These are phyloP conservation scores for Rhypophila decipiens DNA, from an alignment of 495 filamentous ascomycete genomes.

Conservation along the genomic window DNA sequence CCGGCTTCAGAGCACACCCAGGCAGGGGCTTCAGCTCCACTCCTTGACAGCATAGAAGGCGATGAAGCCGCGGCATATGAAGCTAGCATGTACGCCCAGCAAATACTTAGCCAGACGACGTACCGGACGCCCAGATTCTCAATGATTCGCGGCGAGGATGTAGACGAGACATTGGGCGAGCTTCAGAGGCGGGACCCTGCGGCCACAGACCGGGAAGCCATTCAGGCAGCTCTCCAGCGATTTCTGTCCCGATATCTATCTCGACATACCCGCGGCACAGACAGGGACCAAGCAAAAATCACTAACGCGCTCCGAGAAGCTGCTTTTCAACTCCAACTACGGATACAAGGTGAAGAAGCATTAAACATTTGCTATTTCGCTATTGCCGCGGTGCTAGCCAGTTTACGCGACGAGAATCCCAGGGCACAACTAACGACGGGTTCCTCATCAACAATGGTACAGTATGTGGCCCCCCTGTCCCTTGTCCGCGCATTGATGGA, in stretches of 20 bases:
- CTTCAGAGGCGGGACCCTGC: neutral
- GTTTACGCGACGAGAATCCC: too few species aligned
- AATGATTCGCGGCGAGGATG: neutral
- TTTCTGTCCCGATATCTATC: neutral
- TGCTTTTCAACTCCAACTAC: conserved; percentile 14
- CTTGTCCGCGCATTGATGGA: too few species aligned
- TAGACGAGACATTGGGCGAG: neutral
- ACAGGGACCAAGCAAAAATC: neutral
- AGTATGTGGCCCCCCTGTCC: too few species aligned
- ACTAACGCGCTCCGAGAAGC: conserved; percentile 10
- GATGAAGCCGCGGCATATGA: too few species aligned
- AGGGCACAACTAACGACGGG: too few species aligned
- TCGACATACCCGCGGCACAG: neutral
- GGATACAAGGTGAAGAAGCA: conserved; percentile 8
- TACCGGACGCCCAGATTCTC: neutral
- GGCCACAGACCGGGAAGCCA: conserved; percentile 3
- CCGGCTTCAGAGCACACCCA: too few species aligned
- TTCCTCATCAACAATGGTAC: too few species aligned
- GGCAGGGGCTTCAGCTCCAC: too few species aligned
- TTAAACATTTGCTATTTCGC: conserved; percentile 6
- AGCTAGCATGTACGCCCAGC: too few species aligned
- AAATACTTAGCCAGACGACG: too few species aligned
- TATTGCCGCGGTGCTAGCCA: conserved; percentile 3
- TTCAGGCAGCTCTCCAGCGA: conserved; percentile 9
- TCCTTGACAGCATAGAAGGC: too few species aligned